Percentiles rank a stretch among this genome's conserved stretches.
Conservation (phyloP, 2,329 filamentous ascomycete species). For the Myriosclerotinia duriaeana region DNA sequence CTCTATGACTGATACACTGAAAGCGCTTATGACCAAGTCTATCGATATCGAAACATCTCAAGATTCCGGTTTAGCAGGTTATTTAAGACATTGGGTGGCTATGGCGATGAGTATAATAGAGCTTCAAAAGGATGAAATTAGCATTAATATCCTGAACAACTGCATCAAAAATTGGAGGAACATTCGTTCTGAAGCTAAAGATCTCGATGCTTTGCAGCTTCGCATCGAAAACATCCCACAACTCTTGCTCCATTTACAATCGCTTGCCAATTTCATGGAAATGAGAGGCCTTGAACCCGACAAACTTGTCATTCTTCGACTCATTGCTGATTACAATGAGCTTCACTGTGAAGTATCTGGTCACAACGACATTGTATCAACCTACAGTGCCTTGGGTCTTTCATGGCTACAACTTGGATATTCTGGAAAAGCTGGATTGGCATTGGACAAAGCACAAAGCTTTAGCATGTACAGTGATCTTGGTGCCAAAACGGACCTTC, state of each 20-base stretch:
- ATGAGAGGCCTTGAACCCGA: conserved; percentile 55
- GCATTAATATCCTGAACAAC: conserved; percentile 32
- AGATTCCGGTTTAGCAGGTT: conserved; percentile 35
- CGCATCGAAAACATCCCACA: conserved; percentile 51
- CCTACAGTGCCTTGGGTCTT: conserved; percentile 46
- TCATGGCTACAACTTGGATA: conserved; percentile 62
- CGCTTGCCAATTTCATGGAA: conserved; percentile 56
- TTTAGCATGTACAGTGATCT: conserved; percentile 45
- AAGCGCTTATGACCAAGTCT: conserved; percentile 7
- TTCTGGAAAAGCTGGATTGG: conserved; percentile 55
- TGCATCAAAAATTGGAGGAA: conserved; percentile 38
- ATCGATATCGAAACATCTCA: conserved; percentile 29
- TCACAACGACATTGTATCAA: conserved; percentile 46
- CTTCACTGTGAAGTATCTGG: conserved; percentile 44
- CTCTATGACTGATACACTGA: conserved; percentile 30
- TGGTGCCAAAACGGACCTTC: conserved; percentile 54
- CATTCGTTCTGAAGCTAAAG: conserved; percentile 47
- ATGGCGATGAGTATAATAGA: conserved; percentile 34
- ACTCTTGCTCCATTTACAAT: conserved; percentile 52
- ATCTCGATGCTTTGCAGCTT: conserved; percentile 45
- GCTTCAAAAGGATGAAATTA: conserved; percentile 34
- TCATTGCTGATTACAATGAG: conserved; percentile 50
- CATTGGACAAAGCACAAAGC: conserved; percentile 59
- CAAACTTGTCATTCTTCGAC: conserved; percentile 49
- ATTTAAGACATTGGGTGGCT: conserved; percentile 34